Percentiles rank a stretch among this genome's conserved stretches.
Conservation (phyloP, 805 yeast genomes). For the Candida sakaeoensis region DNA sequence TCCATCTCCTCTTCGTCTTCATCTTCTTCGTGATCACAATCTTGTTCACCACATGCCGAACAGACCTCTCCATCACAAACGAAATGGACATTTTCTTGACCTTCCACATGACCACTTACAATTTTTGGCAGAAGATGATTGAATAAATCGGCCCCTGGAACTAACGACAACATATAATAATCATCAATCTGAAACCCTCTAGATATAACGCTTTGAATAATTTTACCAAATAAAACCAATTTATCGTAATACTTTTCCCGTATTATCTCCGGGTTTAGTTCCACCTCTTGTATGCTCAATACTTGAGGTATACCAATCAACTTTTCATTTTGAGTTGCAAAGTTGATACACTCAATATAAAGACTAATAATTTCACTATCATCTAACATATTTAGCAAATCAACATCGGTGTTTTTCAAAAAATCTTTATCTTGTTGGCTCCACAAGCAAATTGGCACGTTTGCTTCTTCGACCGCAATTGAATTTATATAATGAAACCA, state of each 20-base stretch:
- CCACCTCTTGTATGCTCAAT: constrained; percentile 15
- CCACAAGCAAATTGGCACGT: constrained; percentile 69
- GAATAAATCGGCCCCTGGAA: constrained; percentile 89
- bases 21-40: constrained; percentile 29
- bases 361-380: constrained; percentile 37
- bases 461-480: constrained; percentile 35
- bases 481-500: constrained; percentile 68
- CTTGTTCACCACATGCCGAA: constrained; percentile 29
- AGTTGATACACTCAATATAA: constrained; percentile 36
- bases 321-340: constrained; percentile 31
- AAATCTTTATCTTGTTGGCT: constrained; percentile 39
- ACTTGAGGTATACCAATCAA: constrained; percentile 30
- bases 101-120: constrained; percentile 12
- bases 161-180: constrained; percentile 70
- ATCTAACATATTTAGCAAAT: constrained; percentile 57
- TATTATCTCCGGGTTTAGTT: constrained; percentile 16
- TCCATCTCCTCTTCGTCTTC: constrained; percentile 19
- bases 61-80: constrained; percentile 37
- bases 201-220: constrained; percentile 61
- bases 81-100: constrained; percentile 62
- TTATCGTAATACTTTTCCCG: constrained; percentile 14
- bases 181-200: constrained; percentile 80
- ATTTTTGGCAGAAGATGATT: constrained; percentile 55
- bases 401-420: constrained; percentile 60
- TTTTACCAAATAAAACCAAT: constrained; percentile 51